Base-by-base conservation (phyloP, 2,329 filamentous ascomycete genomes). In the Hypomyces rosellus region DNA sequence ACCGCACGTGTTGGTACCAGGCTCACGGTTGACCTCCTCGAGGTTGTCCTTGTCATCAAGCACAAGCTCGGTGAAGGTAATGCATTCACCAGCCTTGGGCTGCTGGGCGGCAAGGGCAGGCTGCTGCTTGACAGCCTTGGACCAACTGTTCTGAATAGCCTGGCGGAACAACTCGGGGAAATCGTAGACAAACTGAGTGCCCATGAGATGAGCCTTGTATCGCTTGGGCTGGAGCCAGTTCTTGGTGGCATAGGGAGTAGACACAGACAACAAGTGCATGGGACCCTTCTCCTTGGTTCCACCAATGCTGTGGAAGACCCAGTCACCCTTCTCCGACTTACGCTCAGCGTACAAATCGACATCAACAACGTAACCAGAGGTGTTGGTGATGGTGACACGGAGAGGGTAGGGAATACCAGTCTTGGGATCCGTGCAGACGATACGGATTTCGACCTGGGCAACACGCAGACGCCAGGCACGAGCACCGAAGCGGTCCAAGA, bases 81-180 rank as follows among this genome's bases (percentile, higher is more conserved):
- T 88, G 74, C 93, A 97, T 60, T 96, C 90, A 60, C 91, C 92
- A 62, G 84, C 78, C 48, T 85, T 79, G 34, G 93, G 93, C 69
- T 91, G 86, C 75, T 89, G 89, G 39, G 89, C 82, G 45, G 82
- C 82, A 54, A 96, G 74, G 16, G 78, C 75, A 11, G 89, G 78
- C 62, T 92, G 84, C 66, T 85, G 84, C 67, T 84, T 82, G 57
- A 88, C 78, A 50, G 84, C 83, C 68, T 85, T 85, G 64, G 76
- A 74, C 93, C 93, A 99, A 72, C 82, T 88, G 78, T 96, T 96
- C 75, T 96, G 90, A 66, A 96, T 89, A 41, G 93, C 90, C 73
- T 97, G 93, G 65, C 93, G 84, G 87, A 99, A 99, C 45, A 99
- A 84, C 78, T 99, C 93, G 30, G 93, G 93, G 86, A 99, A 99